phyloP scores from a whole-genome alignment of 495 filamentous ascomycete genomes.

The Cercophora sp. region DNA sequence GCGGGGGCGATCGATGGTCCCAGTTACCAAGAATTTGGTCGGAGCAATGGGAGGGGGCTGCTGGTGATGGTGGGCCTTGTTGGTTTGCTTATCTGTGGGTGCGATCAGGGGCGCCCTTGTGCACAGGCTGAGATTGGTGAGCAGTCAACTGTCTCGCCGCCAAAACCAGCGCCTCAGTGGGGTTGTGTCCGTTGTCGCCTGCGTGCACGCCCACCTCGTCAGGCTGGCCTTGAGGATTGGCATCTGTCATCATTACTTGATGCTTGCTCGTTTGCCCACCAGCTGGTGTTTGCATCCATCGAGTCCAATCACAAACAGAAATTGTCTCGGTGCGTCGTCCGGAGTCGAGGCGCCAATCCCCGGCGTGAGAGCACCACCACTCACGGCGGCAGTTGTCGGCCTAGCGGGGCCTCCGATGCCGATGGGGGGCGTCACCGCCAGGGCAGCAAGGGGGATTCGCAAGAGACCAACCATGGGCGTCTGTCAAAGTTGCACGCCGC shows the following conservation, averaged over 20 bases:
- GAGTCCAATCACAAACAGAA: too few relatives aligned
- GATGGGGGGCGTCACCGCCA: background rate
- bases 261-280: too few relatives aligned
- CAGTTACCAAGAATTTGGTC: constrained; percentile 21
- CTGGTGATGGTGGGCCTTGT: background rate
- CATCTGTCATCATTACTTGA: too few relatives aligned
- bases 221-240: too few relatives aligned
- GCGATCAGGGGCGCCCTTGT: background rate
- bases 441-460: background rate
- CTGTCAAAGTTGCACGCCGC: constrained; percentile 3
- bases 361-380: too few relatives aligned
- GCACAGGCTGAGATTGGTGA: background rate
- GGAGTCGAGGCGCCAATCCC: too few relatives aligned
- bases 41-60: constrained; percentile 20
- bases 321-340: too few relatives aligned
- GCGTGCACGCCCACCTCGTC: too few relatives aligned
- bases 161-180: background rate
- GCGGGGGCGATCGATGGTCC: constrained; percentile 21
- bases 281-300: too few relatives aligned
- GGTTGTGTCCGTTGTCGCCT: background rate
- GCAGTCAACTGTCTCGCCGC: background rate
- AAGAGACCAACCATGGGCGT: background rate
- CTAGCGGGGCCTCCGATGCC: background rate
- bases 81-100: background rate
- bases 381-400: too few relatives aligned